Evolutionary conservation across 106 monocot species (phyloP).

Genomic region (Alisma plantagoaquatica): DNA sequence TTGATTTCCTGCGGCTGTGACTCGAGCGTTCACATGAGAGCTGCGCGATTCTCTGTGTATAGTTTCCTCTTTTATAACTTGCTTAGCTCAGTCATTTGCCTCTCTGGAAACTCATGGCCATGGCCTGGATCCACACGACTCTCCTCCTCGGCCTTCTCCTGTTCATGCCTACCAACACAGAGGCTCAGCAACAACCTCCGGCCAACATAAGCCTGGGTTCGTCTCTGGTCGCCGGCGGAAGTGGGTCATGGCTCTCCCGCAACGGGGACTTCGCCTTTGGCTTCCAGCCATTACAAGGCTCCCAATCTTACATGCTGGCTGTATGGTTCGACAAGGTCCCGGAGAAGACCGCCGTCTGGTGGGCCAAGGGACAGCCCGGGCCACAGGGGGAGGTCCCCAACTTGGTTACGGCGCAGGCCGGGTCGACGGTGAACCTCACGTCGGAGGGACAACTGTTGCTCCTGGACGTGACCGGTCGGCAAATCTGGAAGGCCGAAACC

Average conservation of each 20-base stretch:
- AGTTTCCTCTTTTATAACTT: too few relatives aligned
- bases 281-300: slow-evolving; percentile 16
- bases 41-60: too few relatives aligned
- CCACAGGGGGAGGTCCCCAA: too few relatives aligned
- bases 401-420: background rate
- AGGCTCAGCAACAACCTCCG: slow-evolving; percentile 3
- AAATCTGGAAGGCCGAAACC: slow-evolving; percentile 3
- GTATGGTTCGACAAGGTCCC: slow-evolving; percentile 27
- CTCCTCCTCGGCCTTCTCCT: background rate
- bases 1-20: too few relatives aligned
- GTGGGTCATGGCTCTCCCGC: slow-evolving; percentile 21
- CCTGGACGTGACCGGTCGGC: background rate
- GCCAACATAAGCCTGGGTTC: slow-evolving; percentile 20
- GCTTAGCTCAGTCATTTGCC: too few relatives aligned
- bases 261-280: slow-evolving; percentile 53
- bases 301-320: slow-evolving; percentile 26
- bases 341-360: slow-evolving; percentile 30
- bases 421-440: slow-evolving; percentile 6
- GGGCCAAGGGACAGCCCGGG: slow-evolving; percentile 14
- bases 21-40: too few relatives aligned
- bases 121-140: too few relatives aligned
- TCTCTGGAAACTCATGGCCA: too few relatives aligned
- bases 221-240: slow-evolving; percentile 14
- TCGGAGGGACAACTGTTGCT: slow-evolving; percentile 14
- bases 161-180: too few relatives aligned